Base-by-base conservation (phyloP, 306 rosid species). In the Abrus pulchellus region DNA sequence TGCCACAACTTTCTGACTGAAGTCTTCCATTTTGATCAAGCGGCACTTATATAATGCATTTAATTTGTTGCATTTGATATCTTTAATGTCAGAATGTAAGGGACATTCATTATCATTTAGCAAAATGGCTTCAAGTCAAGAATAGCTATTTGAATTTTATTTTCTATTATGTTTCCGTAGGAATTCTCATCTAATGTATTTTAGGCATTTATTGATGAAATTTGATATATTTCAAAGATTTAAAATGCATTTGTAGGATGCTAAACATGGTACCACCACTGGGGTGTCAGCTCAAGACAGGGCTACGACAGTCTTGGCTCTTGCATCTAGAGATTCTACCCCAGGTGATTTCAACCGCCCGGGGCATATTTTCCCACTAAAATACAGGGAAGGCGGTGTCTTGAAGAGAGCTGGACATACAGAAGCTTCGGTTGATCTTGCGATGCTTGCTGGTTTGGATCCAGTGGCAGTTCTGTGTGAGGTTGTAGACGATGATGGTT, bases 341-440 rank as follows among this genome's bases (percentile, higher is more conserved):
- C 96, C 98, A 7, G 89, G 72, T 41, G 98, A 95, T 76, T 91
- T 95, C 88, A 93, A 95, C 80, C 90, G 99, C 5, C 99, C 99
- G 0, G 99, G 99, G 61, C 99, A 95, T 87, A 92, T 95, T 47
- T 95, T 95, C 64, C 99, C 99, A 13, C 86, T 95, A 33, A 93
- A 89, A 85, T 95, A 95, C 80, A 86, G 96, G 70, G 98, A 95
- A 57, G 99, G 99, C 9, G 99, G 99, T 77, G 98, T 95, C 62
- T 82, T 95, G 84, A 95, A 95, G 88, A 90, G 99, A 85, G 97
- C 98, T 9, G 99, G 98, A 72, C 99, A 95, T 73, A 93, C 98
- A 3, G 99, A 95, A 89, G 98, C 98, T 74, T 90, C 99, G 4
- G 99, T 90, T 65, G 99, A 95, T 85, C 99, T 95, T 72, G 86